Conservation (phyloP, 2,329 filamentous ascomycete genomes). For the Phialophora expanda region DNA sequence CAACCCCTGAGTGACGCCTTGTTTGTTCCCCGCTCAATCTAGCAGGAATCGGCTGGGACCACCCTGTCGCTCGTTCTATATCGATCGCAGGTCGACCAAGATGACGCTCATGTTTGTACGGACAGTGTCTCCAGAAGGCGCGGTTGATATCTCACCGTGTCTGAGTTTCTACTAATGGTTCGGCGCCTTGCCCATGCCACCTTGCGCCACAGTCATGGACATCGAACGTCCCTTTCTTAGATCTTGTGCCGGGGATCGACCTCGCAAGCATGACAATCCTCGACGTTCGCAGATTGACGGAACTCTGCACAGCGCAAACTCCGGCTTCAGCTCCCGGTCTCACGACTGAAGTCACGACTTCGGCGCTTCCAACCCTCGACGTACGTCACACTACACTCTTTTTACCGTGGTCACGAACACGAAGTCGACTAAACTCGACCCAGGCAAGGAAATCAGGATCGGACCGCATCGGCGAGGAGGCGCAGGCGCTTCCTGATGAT, state of each 20-base stretch:
- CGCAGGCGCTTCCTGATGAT: constrained; percentile 21
- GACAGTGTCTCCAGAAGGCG: constrained; percentile 2
- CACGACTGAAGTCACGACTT: not conserved
- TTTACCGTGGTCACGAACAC: constrained; percentile 2
- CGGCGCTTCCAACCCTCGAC: not conserved
- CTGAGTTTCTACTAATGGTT: not conserved
- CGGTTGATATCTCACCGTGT: not conserved
- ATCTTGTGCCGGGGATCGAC: not conserved
- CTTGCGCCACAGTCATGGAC: not conserved
- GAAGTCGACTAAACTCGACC: not conserved
- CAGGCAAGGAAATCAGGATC: not conserved
- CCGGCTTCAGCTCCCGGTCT: not conserved
- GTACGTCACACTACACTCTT: constrained; percentile 8
- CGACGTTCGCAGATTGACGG: not conserved
- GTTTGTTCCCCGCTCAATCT: not conserved
- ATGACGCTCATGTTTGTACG: constrained; percentile 2
- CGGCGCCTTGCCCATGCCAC: not conserved
- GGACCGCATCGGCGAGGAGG: constrained; percentile 15
- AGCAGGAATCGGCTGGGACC: not conserved
- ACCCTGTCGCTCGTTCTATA: constrained; percentile 14
- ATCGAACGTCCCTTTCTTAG: not conserved
- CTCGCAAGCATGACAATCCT: not conserved
- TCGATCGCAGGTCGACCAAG: constrained; percentile 19
- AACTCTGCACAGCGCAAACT: not conserved
- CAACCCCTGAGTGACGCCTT: not conserved